phyloP scores from a whole-genome alignment of 257 asterid species.

The Haberlea rhodopensis region DNA sequence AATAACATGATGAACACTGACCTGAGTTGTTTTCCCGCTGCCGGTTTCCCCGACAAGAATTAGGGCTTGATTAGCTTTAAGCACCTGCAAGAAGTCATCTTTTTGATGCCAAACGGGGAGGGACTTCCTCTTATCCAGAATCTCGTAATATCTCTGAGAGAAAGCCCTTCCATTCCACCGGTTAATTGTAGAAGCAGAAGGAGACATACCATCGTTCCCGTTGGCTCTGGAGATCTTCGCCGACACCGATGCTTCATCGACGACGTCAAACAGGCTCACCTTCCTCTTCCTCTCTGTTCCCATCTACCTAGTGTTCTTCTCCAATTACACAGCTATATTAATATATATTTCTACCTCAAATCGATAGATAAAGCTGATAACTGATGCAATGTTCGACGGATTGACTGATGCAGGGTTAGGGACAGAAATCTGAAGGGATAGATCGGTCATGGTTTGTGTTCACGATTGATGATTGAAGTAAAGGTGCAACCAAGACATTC shows the following conservation, averaged over 20 bases:
- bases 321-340: conserved; percentile 5
- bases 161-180: conserved; percentile 69
- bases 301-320: conserved; percentile 36
- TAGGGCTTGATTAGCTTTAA: conserved; percentile 62
- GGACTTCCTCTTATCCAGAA: conserved; percentile 79
- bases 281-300: conserved; percentile 97
- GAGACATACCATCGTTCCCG: conserved; percentile 34
- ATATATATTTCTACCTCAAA: not conserved
- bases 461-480: too few relatives aligned
- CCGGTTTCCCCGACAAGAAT: conserved; percentile 98
- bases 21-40: conserved; percentile 98
- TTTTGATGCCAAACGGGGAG: conserved; percentile 99
- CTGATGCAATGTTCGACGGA: not conserved
- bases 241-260: conserved; percentile 64
- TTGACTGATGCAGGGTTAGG: not conserved
- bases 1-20: conserved; percentile 25
- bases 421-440: not conserved
- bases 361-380: not conserved
- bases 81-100: conserved; percentile 74
- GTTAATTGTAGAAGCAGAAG: conserved; percentile 42
- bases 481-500: too few relatives aligned
- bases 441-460: not conserved
- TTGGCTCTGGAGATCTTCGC: conserved; percentile 50
- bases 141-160: conserved; percentile 74
- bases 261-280: conserved; percentile 90